These are phyloP conservation scores for Candida anglica DNA, from an alignment of 805 yeast species.

Conservation along the genomic window DNA sequence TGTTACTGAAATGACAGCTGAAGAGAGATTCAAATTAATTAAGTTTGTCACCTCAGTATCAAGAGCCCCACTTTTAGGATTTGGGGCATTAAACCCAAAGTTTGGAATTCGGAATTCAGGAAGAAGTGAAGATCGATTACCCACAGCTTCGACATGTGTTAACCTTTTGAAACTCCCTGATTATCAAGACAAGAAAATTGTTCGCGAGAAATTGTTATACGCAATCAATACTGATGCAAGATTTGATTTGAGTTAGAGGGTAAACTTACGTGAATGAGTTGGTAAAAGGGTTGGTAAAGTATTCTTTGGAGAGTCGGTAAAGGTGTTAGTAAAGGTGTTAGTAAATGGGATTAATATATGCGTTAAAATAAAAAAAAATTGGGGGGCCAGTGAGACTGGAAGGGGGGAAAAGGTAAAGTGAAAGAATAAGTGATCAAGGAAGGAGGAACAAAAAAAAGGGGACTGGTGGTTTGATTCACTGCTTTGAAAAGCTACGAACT, in stretches of 20 bases:
- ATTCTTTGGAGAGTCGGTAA: too few species aligned
- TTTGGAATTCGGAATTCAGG: conserved; percentile 80
- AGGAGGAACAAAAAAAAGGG: too few species aligned
- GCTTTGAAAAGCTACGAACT: too few species aligned
- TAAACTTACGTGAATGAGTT: too few species aligned
- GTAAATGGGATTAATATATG: too few species aligned
- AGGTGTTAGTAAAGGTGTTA: too few species aligned
- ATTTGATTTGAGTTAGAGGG: conserved; percentile 57
- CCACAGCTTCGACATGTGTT: conserved; percentile 92
- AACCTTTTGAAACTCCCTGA: conserved; percentile 84
- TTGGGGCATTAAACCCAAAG: conserved; percentile 64
- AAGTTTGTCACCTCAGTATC: conserved; percentile 93
- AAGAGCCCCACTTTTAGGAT: conserved; percentile 87
- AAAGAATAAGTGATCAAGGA: too few species aligned
- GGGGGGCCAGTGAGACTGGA: too few species aligned
- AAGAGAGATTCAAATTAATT: conserved; percentile 62
- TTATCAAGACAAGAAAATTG: conserved; percentile 54
- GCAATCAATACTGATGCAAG: conserved; percentile 83
- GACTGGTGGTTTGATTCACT: too few species aligned
- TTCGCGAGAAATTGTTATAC: conserved; percentile 65
- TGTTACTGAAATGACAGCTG: conserved; percentile 58
- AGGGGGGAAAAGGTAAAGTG: too few species aligned
- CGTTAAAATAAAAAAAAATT: too few species aligned
- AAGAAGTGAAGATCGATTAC: conserved; percentile 52
- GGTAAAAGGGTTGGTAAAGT: too few species aligned